Evolutionary conservation across 1,284 basidiomycete species (phyloP).

Genomic region (Ceratobasidium sp.): DNA sequence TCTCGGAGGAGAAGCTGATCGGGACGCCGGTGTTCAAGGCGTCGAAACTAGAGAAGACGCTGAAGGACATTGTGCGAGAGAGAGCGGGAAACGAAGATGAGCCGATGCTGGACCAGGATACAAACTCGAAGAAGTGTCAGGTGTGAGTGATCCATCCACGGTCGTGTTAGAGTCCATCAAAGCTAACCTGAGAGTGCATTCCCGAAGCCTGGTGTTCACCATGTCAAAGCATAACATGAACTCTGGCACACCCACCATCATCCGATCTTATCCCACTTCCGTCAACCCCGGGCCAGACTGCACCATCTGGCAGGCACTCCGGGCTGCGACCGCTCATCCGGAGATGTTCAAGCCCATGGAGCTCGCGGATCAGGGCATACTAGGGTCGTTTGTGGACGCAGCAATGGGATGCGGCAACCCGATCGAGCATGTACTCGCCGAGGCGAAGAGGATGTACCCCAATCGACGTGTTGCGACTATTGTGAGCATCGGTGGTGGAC

Average conservation of each 20-base stretch:
- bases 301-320: constrained; percentile 18
- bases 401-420: constrained; percentile 43
- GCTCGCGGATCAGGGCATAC: background rate
- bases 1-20: background rate
- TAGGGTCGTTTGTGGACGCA: constrained; percentile 14
- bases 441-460: constrained; percentile 13
- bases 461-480: background rate
- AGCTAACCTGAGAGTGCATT: background rate
- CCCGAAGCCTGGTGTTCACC: constrained; percentile 8
- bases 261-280: constrained; percentile 19
- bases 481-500: constrained; percentile 31
- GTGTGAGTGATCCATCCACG: background rate
- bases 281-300: constrained; percentile 2
- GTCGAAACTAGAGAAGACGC: constrained; percentile 7
- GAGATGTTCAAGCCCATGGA: constrained; percentile 32
- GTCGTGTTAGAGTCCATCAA: too few relatives aligned
- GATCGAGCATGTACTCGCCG: constrained; percentile 24
- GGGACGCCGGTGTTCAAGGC: constrained; percentile 14
- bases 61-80: background rate
- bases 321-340: constrained; percentile 24
- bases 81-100: constrained; percentile 14
- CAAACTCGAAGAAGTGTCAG: background rate
- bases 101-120: background rate
- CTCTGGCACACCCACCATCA: constrained; percentile 10
- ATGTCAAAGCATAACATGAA: constrained; percentile 37